Conservation (phyloP, 2,329 filamentous ascomycete genomes). For the Sporothrix brunneoviolacea region DNA sequence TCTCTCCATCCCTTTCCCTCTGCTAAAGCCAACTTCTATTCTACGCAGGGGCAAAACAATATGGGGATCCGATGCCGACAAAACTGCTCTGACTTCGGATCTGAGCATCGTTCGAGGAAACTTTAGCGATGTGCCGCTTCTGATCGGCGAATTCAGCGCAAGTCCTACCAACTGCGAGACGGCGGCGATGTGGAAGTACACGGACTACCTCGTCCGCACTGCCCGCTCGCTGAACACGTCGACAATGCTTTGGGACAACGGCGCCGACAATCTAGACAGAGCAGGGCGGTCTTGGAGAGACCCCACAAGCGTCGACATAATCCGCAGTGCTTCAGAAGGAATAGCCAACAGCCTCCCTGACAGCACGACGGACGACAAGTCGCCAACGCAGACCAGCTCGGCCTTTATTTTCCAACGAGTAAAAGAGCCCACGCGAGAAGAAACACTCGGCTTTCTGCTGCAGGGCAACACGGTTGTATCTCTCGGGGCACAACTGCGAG, state of each 20-base stretch:
- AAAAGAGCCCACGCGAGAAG: conserved; percentile 35
- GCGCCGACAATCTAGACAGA: conserved; percentile 48
- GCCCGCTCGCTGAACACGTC: conserved; percentile 43
- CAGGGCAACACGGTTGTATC: conserved; percentile 46
- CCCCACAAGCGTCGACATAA: conserved; percentile 38
- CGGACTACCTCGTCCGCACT: conserved; percentile 44
- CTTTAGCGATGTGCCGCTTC: conserved; percentile 47
- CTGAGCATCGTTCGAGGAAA: conserved; percentile 45
- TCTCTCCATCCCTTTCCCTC: no score
- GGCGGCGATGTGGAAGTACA: conserved; percentile 51
- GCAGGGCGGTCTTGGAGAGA: conserved; percentile 44
- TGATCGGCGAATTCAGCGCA: conserved; percentile 53
- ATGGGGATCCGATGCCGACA: conserved; percentile 51
- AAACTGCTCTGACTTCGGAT: conserved; percentile 41
- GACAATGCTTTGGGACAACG: conserved; percentile 54
- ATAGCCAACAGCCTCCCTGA: conserved; percentile 42
- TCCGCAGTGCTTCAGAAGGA: conserved; percentile 36
- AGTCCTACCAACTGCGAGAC: conserved; percentile 44
- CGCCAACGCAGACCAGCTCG: conserved; percentile 40
- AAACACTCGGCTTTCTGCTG: conserved; percentile 42
- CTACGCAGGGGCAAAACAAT: conserved; percentile 52
- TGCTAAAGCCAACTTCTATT: no score
- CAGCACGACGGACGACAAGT: conserved; percentile 41
- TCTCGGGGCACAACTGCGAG: no score
- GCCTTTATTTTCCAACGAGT: conserved; percentile 50